Conservation (phyloP, 208 protist species). For the Trypanosoma boissoni region DNA sequence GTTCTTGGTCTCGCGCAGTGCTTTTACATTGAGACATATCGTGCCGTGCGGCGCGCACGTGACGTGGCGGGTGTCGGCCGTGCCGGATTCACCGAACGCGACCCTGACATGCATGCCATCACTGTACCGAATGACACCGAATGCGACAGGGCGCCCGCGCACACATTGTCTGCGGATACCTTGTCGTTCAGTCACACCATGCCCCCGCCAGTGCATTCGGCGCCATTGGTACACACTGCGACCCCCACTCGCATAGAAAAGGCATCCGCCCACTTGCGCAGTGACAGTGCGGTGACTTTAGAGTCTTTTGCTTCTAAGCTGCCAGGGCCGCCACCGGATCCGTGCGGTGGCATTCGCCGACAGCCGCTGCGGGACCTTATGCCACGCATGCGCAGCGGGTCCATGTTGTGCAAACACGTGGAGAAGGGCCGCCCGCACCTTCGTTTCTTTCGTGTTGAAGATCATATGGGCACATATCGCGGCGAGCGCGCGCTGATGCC, state of each 20-base stretch:
- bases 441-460: conserved; percentile 63
- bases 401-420: conserved; percentile 43
- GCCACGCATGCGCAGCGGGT: conserved; percentile 47
- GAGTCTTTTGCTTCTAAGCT: not conserved
- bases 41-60: conserved; percentile 42
- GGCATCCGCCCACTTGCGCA: not conserved
- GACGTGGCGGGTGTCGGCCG: conserved; percentile 34
- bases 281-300: conserved; percentile 7
- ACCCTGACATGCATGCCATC: conserved; percentile 27
- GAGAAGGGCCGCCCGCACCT: conserved; percentile 40
- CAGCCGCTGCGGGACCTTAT: conserved; percentile 52
- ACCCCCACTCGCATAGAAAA: conserved; percentile 1
- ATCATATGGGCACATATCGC: conserved; percentile 33
- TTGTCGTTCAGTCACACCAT: no score
- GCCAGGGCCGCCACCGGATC: conserved; percentile 9
- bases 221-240: not conserved
- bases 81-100: conserved; percentile 42
- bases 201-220: not conserved
- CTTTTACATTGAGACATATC: conserved; percentile 75
- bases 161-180: no score
- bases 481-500: conserved; percentile 53
- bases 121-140: conserved; percentile 4
- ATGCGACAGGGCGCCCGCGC: conserved; percentile 5
- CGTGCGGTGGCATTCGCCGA: conserved; percentile 34
- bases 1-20: conserved; percentile 64